Percentiles rank a stretch among this genome's conserved stretches.
phyloP scores from a whole-genome alignment of 2,329 filamentous ascomycete species.

The Colletotrichum tanaceti region DNA sequence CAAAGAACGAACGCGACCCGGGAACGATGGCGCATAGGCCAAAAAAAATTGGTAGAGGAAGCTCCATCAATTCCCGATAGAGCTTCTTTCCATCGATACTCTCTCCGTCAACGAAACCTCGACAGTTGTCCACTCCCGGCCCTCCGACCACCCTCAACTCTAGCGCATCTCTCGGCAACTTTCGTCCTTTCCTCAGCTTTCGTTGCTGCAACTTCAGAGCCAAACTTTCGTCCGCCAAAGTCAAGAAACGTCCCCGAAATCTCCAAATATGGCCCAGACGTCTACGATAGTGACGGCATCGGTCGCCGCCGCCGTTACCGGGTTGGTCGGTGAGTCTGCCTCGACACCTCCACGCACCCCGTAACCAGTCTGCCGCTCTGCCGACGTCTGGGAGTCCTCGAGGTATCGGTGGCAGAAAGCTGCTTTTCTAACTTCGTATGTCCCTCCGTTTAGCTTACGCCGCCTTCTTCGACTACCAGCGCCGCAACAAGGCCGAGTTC shows the following conservation, averaged over 20 bases:
- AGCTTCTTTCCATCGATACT: conserved; percentile 39
- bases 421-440: conserved; percentile 37
- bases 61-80: conserved; percentile 40
- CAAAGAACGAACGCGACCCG: conserved; percentile 37
- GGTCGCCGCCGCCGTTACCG: conserved; percentile 70
- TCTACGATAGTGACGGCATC: conserved; percentile 70
- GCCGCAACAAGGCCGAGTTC: conserved; percentile 73
- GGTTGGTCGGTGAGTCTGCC: conserved; percentile 66
- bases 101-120: conserved; percentile 30
- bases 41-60: conserved; percentile 43
- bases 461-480: conserved; percentile 75
- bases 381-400: conserved; percentile 22
- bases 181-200: background rate
- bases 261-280: conserved; percentile 51
- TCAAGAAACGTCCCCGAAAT: conserved; percentile 28
- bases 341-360: conserved; percentile 12
- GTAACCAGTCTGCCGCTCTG: conserved; percentile 1
- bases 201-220: conserved; percentile 7
- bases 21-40: conserved; percentile 38
- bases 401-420: conserved; percentile 13
- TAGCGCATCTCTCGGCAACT: conserved; percentile 11
- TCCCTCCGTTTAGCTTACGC: conserved; percentile 65
- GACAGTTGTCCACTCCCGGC: conserved; percentile 17
- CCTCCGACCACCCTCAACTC: conserved; percentile 18
- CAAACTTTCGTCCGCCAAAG: conserved; percentile 38